These are phyloP conservation scores for Clonostachys chloroleuca DNA, from an alignment of 2,329 filamentous ascomycete species.

Conservation along the genomic window DNA sequence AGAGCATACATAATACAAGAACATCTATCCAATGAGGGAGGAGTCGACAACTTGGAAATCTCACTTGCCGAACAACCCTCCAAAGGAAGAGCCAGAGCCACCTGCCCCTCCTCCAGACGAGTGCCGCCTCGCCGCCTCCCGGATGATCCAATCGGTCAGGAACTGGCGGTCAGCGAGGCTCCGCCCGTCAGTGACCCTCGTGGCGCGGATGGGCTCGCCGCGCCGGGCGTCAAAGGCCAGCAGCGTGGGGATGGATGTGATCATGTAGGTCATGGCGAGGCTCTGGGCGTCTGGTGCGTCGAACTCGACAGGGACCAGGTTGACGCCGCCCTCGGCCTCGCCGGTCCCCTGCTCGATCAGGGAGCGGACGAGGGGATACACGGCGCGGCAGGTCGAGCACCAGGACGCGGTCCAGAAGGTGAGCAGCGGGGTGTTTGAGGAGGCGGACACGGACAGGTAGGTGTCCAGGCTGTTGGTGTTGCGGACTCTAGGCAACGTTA, in stretches of 20 bases:
- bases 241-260: slow-evolving; percentile 52
- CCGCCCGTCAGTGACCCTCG: slow-evolving; percentile 43
- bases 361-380: slow-evolving; percentile 45
- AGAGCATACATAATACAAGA: no score
- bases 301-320: slow-evolving; percentile 49
- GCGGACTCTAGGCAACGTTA: slow-evolving; percentile 37
- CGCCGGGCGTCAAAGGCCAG: slow-evolving; percentile 45
- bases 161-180: slow-evolving; percentile 43
- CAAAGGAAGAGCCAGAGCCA: slow-evolving; percentile 20
- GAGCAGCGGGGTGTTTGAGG: slow-evolving; percentile 48
- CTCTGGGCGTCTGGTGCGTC: slow-evolving; percentile 48
- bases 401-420: slow-evolving; percentile 58
- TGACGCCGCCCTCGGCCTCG: slow-evolving; percentile 50
- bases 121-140: slow-evolving; percentile 41
- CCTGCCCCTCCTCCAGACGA: slow-evolving; percentile 34
- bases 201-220: slow-evolving; percentile 43
- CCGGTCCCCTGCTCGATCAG: slow-evolving; percentile 42
- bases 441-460: slow-evolving; percentile 50
- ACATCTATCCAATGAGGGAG: no score
- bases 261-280: slow-evolving; percentile 51
- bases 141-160: slow-evolving; percentile 48
- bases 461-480: slow-evolving; percentile 48
- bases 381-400: slow-evolving; percentile 47
- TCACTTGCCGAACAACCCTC: slow-evolving; percentile 33
- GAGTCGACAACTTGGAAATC: no score